Evolutionary conservation across 2,329 filamentous ascomycete genomes (phyloP).

Genomic region (Cadophora malorum): DNA sequence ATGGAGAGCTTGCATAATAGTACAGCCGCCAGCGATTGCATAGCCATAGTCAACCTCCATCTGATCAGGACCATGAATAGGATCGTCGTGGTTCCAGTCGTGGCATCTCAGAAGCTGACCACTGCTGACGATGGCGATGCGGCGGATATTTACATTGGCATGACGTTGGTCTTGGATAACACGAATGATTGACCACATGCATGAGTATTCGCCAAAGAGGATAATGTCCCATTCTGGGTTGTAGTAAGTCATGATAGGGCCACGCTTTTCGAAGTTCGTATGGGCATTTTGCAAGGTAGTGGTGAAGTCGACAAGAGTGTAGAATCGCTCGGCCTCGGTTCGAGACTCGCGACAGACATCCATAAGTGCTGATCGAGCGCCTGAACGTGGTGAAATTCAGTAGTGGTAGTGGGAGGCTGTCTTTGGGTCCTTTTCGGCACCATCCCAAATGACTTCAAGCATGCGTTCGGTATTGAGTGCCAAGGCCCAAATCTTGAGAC

Average conservation of each 20-base stretch:
- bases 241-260: conserved; percentile 5
- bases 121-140: conserved; percentile 13
- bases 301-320: not conserved
- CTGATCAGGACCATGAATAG: conserved; percentile 9
- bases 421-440: not conserved
- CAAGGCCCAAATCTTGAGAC: not conserved
- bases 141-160: not conserved
- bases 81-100: conserved; percentile 14
- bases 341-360: not conserved
- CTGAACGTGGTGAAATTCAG: not conserved
- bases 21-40: conserved; percentile 14
- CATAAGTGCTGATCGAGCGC: not conserved
- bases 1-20: conserved; percentile 20
- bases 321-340: conserved; percentile 1
- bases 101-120: conserved; percentile 14
- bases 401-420: conserved; percentile 5
- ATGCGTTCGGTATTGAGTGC: not conserved
- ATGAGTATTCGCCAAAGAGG: conserved; percentile 2
- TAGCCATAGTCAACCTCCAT: conserved; percentile 1
- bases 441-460: conserved; percentile 14
- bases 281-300: not conserved
- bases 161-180: conserved; percentile 2
- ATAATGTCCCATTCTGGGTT: conserved; percentile 15
- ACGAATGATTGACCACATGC: conserved; percentile 7
- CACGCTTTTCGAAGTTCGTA: not conserved